Conservation (phyloP, 306 rosid species). For the Trichosanthes truncata region DNA sequence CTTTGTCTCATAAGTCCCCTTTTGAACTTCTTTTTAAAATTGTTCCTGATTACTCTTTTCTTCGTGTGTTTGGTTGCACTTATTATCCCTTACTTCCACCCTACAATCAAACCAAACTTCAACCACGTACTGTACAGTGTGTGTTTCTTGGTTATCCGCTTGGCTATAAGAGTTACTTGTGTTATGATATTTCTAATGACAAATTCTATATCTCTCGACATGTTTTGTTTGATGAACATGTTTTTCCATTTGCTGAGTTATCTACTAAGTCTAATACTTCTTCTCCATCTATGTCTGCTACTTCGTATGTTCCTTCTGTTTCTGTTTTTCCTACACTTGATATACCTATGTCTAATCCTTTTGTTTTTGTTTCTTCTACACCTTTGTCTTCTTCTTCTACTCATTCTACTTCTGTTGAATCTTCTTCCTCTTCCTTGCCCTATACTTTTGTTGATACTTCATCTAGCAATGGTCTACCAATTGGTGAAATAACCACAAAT, state of each 20-base stretch:
- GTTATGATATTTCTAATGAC: not conserved
- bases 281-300: not conserved
- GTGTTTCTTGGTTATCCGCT: not conserved
- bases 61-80: not conserved
- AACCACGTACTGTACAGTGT: not conserved
- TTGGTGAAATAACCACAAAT: too few relatives aligned
- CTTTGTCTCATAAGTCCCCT: not conserved
- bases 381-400: too few relatives aligned
- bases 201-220: not conserved
- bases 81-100: not conserved
- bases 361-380: too few relatives aligned
- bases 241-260: not conserved
- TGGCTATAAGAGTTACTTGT: not conserved
- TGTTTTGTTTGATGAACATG: not conserved
- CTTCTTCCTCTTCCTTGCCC: too few relatives aligned
- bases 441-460: too few relatives aligned
- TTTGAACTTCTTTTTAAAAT: not conserved
- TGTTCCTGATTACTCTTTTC: not conserved
- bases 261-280: too few relatives aligned
- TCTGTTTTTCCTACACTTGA: too few relatives aligned
- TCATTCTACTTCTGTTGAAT: too few relatives aligned
- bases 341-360: too few relatives aligned
- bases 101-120: not conserved
- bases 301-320: too few relatives aligned
- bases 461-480: too few relatives aligned